Evolutionary conservation across 805 yeast species (phyloP).

Genomic region (Zygoascus biomembranicola): DNA sequence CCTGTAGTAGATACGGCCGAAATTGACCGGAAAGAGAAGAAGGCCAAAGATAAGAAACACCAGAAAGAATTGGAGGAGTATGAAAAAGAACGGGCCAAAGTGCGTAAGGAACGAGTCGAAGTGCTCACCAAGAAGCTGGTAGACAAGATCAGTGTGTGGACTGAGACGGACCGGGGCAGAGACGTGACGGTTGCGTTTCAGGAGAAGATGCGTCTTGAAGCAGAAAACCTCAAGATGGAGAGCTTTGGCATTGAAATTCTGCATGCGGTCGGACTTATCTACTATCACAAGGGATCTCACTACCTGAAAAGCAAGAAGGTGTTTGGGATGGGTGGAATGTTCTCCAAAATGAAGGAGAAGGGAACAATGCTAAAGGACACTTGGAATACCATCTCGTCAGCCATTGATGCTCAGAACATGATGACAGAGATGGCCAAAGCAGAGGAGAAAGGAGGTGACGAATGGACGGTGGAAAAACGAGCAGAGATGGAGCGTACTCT

Average conservation of each 20-base stretch:
- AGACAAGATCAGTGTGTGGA: conserved; percentile 44
- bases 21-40: conserved; percentile 21
- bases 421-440: conserved; percentile 67
- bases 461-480: conserved; percentile 49
- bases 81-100: conserved; percentile 68
- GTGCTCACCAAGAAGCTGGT: conserved; percentile 52
- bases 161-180: conserved; percentile 54
- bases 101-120: conserved; percentile 56
- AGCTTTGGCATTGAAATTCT: conserved; percentile 88
- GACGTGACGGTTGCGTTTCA: conserved; percentile 58
- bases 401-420: conserved; percentile 77
- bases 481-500: conserved; percentile 75
- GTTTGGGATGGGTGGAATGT: conserved; percentile 79
- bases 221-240: conserved; percentile 86
- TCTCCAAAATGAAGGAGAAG: conserved; percentile 73
- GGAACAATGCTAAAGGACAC: conserved; percentile 79
- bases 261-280: conserved; percentile 69
- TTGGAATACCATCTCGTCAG: conserved; percentile 70
- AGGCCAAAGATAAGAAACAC: conserved; percentile 33
- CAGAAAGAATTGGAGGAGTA: conserved; percentile 49
- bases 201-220: conserved; percentile 66
- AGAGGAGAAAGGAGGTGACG: conserved; percentile 52
- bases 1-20: conserved; percentile 7
- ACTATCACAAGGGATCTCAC: conserved; percentile 66
- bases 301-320: conserved; percentile 69